Evolutionary conservation across 352 stramenopile genomes (phyloP).

Genomic region (Globisporangium ultimum): DNA sequence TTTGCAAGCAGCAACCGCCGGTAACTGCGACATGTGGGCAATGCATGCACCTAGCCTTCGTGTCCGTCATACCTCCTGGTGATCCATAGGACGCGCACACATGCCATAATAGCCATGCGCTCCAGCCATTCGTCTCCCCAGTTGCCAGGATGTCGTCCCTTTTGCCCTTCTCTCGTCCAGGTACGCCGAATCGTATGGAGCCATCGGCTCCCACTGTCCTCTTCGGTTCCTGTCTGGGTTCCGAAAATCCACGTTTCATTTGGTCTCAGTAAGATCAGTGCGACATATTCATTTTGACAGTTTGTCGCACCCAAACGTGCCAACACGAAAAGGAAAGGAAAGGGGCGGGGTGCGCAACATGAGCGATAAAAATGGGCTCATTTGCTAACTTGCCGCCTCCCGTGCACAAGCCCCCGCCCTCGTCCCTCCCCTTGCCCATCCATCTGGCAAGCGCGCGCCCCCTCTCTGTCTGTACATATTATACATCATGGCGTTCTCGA

Average conservation of each 20-base stretch:
- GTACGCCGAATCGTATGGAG: slow-evolving; percentile 1
- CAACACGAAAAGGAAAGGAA: slow-evolving; percentile 7
- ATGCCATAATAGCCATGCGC: too few relatives aligned
- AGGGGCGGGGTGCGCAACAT: not conserved
- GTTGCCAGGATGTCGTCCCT: too few relatives aligned
- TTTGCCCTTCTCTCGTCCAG: not conserved
- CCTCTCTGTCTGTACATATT: not conserved
- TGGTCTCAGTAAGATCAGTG: slow-evolving; percentile 2
- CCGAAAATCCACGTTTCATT: not conserved
- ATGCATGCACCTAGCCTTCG: too few relatives aligned
- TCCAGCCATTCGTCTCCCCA: too few relatives aligned
- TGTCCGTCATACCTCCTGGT: too few relatives aligned
- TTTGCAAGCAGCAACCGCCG: too few relatives aligned
- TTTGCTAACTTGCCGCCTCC: slow-evolving; percentile 23
- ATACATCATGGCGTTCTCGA: slow-evolving; percentile 25
- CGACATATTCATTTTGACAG: slow-evolving; percentile 6
- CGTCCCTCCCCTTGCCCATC: too few relatives aligned
- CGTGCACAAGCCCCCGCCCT: slow-evolving; percentile 11
- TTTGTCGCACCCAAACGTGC: not conserved
- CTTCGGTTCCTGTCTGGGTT: not conserved
- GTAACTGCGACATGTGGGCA: too few relatives aligned
- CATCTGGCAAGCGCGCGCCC: too few relatives aligned
- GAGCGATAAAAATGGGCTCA: slow-evolving; percentile 11
- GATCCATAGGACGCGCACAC: too few relatives aligned
- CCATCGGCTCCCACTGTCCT: not conserved